phyloP scores from a whole-genome alignment of 805 yeast species.

The Naumovozyma dairenensis region DNA sequence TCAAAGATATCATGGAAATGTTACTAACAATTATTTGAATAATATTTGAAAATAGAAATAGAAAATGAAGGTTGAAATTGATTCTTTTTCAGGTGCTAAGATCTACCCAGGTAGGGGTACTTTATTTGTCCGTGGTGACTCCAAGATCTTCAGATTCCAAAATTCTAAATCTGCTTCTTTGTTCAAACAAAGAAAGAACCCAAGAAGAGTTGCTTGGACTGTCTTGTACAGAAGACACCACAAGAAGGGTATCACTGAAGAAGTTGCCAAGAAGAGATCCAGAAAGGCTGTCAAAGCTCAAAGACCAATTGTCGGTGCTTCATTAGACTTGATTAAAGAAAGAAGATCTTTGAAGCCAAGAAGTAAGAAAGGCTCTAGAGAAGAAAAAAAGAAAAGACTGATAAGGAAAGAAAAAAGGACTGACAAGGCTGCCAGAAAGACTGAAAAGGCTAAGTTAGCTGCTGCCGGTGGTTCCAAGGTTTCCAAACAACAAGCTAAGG shows the following conservation, averaged over 20 bases:
- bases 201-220: constrained; percentile 99
- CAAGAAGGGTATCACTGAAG: constrained; percentile 99
- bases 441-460: constrained; percentile 76
- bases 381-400: constrained; percentile 67
- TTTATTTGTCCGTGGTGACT: constrained; percentile 98
- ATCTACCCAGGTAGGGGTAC: constrained; percentile 99
- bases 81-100: constrained; percentile 98
- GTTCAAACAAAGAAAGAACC: constrained; percentile 99
- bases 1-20: too few relatives aligned
- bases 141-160: constrained; percentile 99
- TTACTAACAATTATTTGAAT: neutral
- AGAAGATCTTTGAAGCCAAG: constrained; percentile 94
- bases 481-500: constrained; percentile 95
- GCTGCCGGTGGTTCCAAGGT: constrained; percentile 68
- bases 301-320: constrained; percentile 99
- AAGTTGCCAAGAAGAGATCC: constrained; percentile 91
- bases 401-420: constrained; percentile 86
- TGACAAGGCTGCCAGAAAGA: constrained; percentile 90
- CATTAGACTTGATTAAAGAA: constrained; percentile 95
- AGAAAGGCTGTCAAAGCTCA: constrained; percentile 97
- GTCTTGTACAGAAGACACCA: constrained; percentile 99
- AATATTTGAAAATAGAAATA: constrained; percentile 2
- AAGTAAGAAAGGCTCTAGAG: constrained; percentile 96
- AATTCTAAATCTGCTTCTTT: constrained; percentile 94
- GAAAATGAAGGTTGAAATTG: constrained; percentile 96